phyloP scores from a whole-genome alignment of 495 filamentous ascomycete species.

The Sporormia fimetaria region DNA sequence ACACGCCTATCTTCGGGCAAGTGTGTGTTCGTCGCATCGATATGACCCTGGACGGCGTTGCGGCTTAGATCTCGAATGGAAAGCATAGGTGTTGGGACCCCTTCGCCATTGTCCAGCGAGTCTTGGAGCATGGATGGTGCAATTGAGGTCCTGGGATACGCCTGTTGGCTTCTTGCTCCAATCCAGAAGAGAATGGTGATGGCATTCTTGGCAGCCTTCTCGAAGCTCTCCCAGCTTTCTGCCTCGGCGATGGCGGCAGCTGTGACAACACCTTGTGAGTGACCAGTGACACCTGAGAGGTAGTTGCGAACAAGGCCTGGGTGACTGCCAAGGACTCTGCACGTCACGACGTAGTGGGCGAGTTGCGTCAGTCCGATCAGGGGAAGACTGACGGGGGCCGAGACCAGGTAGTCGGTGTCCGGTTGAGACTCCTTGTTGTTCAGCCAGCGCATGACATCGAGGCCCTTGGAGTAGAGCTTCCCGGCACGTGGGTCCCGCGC shows the following conservation, averaged over 20 bases:
- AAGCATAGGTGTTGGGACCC: constrained; percentile 90
- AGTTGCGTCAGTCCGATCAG: constrained; percentile 92
- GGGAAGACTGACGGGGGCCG: constrained; percentile 92
- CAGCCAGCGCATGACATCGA: constrained; percentile 90
- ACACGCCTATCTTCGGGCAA: constrained; percentile 87
- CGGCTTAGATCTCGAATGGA: constrained; percentile 86
- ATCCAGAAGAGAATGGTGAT: constrained; percentile 99
- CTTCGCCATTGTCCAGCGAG: constrained; percentile 86
- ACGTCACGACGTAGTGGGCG: constrained; percentile 85
- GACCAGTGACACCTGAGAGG: constrained; percentile 80
- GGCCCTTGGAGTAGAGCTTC: constrained; percentile 90
- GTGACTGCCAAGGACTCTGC: constrained; percentile 73
- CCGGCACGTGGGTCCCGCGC: constrained; percentile 74
- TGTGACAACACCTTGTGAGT: constrained; percentile 91
- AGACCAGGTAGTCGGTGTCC: constrained; percentile 89
- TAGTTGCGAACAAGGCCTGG: constrained; percentile 76
- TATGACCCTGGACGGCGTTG: constrained; percentile 79
- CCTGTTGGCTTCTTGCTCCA: constrained; percentile 93
- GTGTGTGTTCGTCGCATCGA: constrained; percentile 91
- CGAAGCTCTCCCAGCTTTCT: constrained; percentile 80
- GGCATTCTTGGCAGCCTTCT: constrained; percentile 60
- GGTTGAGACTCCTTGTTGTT: constrained; percentile 76
- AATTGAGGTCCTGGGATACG: constrained; percentile 86
- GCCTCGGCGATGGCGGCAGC: constrained; percentile 86
- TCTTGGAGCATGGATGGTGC: constrained; percentile 89